Conservation (phyloP, 2,329 filamentous ascomycete species). For the Cytospora paraplurivora region DNA sequence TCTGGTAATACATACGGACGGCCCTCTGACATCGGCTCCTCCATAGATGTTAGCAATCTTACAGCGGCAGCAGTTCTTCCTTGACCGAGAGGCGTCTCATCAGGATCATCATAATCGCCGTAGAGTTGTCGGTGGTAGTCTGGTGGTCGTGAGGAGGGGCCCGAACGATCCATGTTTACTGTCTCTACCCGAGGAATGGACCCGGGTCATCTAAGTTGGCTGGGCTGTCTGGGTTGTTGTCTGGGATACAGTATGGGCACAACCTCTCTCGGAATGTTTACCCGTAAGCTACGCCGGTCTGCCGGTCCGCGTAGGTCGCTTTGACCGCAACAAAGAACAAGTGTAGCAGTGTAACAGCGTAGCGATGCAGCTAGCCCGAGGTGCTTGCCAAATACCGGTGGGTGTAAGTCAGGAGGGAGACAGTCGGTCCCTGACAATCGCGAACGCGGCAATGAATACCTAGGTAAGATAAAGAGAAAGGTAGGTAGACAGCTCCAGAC, state of each 20-base stretch:
- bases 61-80: slow-evolving; percentile 54
- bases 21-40: slow-evolving; percentile 51
- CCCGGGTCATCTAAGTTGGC: neutral
- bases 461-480: slow-evolving; percentile 9
- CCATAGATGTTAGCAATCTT: slow-evolving; percentile 64
- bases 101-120: slow-evolving; percentile 50
- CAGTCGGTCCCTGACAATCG: slow-evolving; percentile 1
- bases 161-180: slow-evolving; percentile 51
- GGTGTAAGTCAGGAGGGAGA: neutral
- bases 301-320: neutral
- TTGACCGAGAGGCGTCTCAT: slow-evolving; percentile 49
- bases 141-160: slow-evolving; percentile 55
- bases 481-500: slow-evolving; percentile 7
- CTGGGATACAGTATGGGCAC: neutral
- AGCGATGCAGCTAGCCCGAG: neutral
- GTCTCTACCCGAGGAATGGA: slow-evolving; percentile 2
- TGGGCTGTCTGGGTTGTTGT: neutral
- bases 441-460: neutral
- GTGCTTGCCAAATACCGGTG: too few species aligned
- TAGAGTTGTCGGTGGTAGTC: slow-evolving; percentile 61
- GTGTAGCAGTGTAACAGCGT: neutral
- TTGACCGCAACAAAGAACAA: neutral
- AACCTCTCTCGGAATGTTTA: slow-evolving; percentile 6
- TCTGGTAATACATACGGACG: slow-evolving; percentile 57
- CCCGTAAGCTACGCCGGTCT: neutral